Percentiles rank a stretch among this genome's conserved stretches.
phyloP scores from a whole-genome alignment of 1,284 basidiomycete species.

The Austropuccinia psidii region DNA sequence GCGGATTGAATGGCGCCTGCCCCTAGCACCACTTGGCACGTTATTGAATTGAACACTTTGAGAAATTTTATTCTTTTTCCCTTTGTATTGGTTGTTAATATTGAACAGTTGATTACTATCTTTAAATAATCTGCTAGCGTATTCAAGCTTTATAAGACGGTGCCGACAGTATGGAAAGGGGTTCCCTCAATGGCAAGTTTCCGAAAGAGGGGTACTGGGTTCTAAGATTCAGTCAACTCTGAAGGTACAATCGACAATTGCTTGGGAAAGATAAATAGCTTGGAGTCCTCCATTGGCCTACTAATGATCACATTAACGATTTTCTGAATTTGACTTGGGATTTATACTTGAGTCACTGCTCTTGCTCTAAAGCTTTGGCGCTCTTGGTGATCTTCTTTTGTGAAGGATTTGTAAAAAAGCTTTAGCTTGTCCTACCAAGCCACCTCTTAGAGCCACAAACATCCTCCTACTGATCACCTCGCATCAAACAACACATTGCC shows the following conservation, averaged over 20 bases:
- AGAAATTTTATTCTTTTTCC: slow-evolving; percentile 86
- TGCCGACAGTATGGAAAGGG: slow-evolving; percentile 74
- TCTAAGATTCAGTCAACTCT: slow-evolving; percentile 44
- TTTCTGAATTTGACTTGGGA: slow-evolving; percentile 60
- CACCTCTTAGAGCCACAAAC: slow-evolving; percentile 82
- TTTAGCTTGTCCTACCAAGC: slow-evolving; percentile 73
- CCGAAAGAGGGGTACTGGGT: too few species aligned
- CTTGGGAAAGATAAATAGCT: slow-evolving; percentile 53
- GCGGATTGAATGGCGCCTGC: slow-evolving; percentile 97
- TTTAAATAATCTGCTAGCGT: slow-evolving; percentile 78
- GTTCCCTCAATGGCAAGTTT: slow-evolving; percentile 78
- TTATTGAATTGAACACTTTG: slow-evolving; percentile 94
- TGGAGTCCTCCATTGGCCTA: slow-evolving; percentile 71
- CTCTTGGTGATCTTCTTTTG: slow-evolving; percentile 69
- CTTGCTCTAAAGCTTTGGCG: slow-evolving; percentile 83
- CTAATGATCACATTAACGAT: slow-evolving; percentile 68
- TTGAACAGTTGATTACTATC: slow-evolving; percentile 76
- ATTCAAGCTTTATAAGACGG: slow-evolving; percentile 68
- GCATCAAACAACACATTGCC: slow-evolving; percentile 78
- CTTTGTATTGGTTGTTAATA: slow-evolving; percentile 90
- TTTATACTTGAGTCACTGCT: slow-evolving; percentile 75
- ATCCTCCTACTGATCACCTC: slow-evolving; percentile 78
- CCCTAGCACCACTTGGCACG: slow-evolving; percentile 94
- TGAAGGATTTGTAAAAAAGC: slow-evolving; percentile 79
- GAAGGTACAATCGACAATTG: slow-evolving; percentile 36